Base-by-base conservation (phyloP, 352 stramenopile genomes). In the Globisporangium okanoganense region DNA sequence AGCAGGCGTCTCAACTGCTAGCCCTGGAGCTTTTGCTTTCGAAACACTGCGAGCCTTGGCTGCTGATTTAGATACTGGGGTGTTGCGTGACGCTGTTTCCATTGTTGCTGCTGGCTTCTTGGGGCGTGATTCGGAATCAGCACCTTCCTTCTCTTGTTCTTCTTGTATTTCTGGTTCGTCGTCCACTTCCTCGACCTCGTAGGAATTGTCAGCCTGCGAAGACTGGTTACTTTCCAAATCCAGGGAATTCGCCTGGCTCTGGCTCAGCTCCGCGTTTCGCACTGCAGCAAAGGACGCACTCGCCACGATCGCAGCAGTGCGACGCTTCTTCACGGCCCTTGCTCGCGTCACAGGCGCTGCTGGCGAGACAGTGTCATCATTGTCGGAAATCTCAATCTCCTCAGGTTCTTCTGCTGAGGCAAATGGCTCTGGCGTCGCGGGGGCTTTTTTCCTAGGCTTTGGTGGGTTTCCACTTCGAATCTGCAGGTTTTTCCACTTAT, bases 401-500 rank as follows among this genome's bases (percentile, higher is more conserved):
- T 33, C 41, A 14, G 18, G 41, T 2, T 44, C 22, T 18, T 16
- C 14, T 36, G 22, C 52, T 49, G 52, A 44, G 0, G 38, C 14
- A 7, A 14, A 22, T 44, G 38, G 16, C 38, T 44, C 53, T 14
- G 35, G 56, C 3, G 40, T 13, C 14, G 25, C 27, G 35, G 35
- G 4, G 8, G 22, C 36, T 64, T 52, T 50, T 36, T 20, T 38
- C 20, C 41, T 53, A 1, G 20, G 18, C 51, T 58, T 40, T 43
- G 25, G 43, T 22, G 35, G 22, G 20, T 53, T 25, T 6, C 33
- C 56, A 29, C 40, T 51, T 41, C 49, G 56, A 47, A 49, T 45
- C 38, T 67, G 67, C 27, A 83, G 27, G 38, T 78, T 73, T 48
- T 66, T 72, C 75, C 75, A 84, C 44, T 84, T 84, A 51, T 82